Base-by-base conservation (phyloP, 495 filamentous ascomycete species). In the Glonium stellatum region DNA sequence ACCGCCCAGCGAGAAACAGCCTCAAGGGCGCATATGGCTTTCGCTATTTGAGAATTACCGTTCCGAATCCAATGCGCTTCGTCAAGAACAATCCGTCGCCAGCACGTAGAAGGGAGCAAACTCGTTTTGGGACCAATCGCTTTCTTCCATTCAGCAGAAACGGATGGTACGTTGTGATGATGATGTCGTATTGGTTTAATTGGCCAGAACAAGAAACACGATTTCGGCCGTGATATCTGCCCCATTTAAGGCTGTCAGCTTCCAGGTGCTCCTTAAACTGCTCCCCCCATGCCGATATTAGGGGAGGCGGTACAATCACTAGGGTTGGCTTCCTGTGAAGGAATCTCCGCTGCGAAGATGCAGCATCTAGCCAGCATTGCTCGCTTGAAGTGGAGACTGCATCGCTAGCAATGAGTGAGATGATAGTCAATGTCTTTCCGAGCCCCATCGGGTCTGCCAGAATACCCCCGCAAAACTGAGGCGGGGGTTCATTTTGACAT, bases 401-500 rank as follows among this genome's bases (percentile, higher is more conserved):
- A 31, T 63, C 55, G 23, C 11, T 48, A 11, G 55, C 49, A 9
- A 95, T 86, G 34, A 95, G 68, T 52, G 88, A 85, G 56, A 96
- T 93, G 41, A 90, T 82, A 69, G 95, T 88, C 5, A 96, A 77
- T 0, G 91, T 96, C 71, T 97, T 97, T 15, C 91, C 91, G 9
- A 97, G 75, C 5, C 91, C 91, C 92, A 97, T 96, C 60, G 95
- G 90, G 70, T 97, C 91, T 25, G 89, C 89, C 13, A 96, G 76
- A 41, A 96, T 88, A 39, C 90, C 91, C 27, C 92, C 92, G 62
- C 21, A 18, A 41, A 49, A 64, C 18, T 47, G 36, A 6, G 50
- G 49, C 1, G 61, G 61, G 12, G 55, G 19, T 8, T 55, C 27
- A n/a, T 9, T 34, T 42, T 59, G 57, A 34, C 39, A 34, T 41